A percentile compares a stretch with the other conserved stretches of the same genome.
phyloP scores from a whole-genome alignment of 2,329 filamentous ascomycete genomes.

The Fusarium mangiferae region DNA sequence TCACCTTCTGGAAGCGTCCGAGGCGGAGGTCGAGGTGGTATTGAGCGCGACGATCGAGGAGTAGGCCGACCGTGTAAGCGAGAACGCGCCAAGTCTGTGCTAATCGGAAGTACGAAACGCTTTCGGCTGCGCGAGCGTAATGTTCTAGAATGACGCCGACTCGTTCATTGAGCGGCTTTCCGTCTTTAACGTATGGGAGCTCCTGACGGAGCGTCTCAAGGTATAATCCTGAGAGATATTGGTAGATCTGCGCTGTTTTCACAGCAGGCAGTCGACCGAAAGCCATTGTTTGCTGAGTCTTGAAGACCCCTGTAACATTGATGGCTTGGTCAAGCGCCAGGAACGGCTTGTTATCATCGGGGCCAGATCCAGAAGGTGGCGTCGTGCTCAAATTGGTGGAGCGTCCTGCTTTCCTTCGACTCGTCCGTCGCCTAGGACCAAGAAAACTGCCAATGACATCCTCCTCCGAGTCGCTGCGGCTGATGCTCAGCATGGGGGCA shows the following conservation, averaged over 20 bases:
- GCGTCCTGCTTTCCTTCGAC: slow-evolving; percentile 57
- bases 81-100: slow-evolving; percentile 73
- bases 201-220: slow-evolving; percentile 62
- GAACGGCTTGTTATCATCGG: slow-evolving; percentile 52
- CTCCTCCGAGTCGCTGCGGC: slow-evolving; percentile 73
- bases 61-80: slow-evolving; percentile 64
- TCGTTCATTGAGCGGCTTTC: slow-evolving; percentile 56
- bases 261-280: slow-evolving; percentile 66
- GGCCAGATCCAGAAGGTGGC: slow-evolving; percentile 56
- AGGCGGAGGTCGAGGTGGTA: slow-evolving; percentile 66
- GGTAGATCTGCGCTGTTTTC: slow-evolving; percentile 62
- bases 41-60: slow-evolving; percentile 65
- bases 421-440: slow-evolving; percentile 55
- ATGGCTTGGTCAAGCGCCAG: slow-evolving; percentile 69
- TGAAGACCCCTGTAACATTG: slow-evolving; percentile 66
- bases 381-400: slow-evolving; percentile 63
- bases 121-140: slow-evolving; percentile 68
- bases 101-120: slow-evolving; percentile 65
- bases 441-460: slow-evolving; percentile 71
- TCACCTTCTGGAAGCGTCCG: slow-evolving; percentile 51
- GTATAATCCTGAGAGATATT: slow-evolving; percentile 67
- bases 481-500: slow-evolving; percentile 63
- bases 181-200: slow-evolving; percentile 55
- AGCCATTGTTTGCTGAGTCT: slow-evolving; percentile 70
- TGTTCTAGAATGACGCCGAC: slow-evolving; percentile 63